Evolutionary conservation across 2,329 filamentous ascomycete genomes (phyloP), one percentile per base, ranked within the genome.

Genomic region (Paecilomyces fulvus): DNA sequence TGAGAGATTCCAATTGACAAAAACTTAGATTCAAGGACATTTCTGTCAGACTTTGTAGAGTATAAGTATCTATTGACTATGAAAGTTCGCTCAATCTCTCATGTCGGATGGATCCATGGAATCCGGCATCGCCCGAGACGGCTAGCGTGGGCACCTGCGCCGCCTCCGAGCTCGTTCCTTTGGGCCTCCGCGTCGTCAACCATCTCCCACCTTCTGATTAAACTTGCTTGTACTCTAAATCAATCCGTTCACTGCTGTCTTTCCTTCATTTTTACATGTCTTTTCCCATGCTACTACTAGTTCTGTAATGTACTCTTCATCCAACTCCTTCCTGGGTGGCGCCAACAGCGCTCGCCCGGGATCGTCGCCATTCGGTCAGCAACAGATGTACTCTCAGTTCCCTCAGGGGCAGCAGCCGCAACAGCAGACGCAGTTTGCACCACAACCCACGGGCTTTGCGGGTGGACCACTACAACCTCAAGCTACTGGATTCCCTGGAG

Each of bases 301-400:
- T 56, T 62, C 58, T 59, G 63, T 71, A 75, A 96, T 96, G 92
- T 97, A 90, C 78, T 94, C 90, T 63, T 90, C 87, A 72, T 89
- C 90, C 63, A 95, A 89, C 79, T 86, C 89, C 62, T 96, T 87
- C 74, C 77, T 95, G 67, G 90, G 90, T 74, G 88, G 86, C 76
- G 83, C 81, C 73, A 90, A 86, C 70, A 87, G 81, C 78, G 83
- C 87, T 71, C 88, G 86, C 59, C 88, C 88, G 52, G 84, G 84
- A 55, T 82, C 83, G 62, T 80, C 80, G 61, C 84, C 74, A 62
- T 79, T 75, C 67, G 75, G 77, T 56, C 77, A 82, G 68, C 84
- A 79, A 60, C 79, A 83, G 62, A 66, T 75, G 64, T 73, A 70
- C 61, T 67, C 66, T 55, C 66, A 71, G 67, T 73, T 72, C 63